phyloP scores from a whole-genome alignment of 176 grass and related monocot genomes.

The Otatea glauca region DNA sequence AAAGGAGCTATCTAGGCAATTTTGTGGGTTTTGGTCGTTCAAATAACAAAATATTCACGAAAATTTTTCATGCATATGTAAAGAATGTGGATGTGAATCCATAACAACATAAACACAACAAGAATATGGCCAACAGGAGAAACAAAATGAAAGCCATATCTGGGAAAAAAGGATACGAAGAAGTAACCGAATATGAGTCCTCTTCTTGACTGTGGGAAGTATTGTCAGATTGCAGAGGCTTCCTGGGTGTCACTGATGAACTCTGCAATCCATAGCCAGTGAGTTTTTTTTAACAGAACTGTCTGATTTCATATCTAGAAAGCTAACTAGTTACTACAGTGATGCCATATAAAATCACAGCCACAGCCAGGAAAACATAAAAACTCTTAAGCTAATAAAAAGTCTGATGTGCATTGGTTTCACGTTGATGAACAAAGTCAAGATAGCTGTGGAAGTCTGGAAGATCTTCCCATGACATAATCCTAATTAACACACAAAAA shows the following conservation, averaged over 20 bases:
- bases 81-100: background rate
- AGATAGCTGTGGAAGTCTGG: background rate
- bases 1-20: background rate
- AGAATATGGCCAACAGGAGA: background rate
- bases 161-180: constrained; percentile 71
- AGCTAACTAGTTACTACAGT: constrained; percentile 20
- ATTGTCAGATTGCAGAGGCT: constrained; percentile 64
- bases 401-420: background rate
- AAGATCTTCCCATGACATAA: background rate
- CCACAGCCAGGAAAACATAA: constrained; percentile 3
- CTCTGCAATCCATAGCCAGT: constrained; percentile 50
- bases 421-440: background rate
- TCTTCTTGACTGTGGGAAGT: constrained; percentile 66
- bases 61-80: background rate
- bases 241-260: constrained; percentile 54
- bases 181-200: constrained; percentile 67
- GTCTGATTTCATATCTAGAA: constrained; percentile 26
- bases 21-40: background rate
- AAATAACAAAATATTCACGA: constrained; percentile 4
- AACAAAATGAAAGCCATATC: background rate
- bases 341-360: constrained; percentile 20
- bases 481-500: constrained; percentile 10
- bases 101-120: background rate
- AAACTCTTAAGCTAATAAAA: constrained; percentile 10
- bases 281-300: constrained; percentile 29